phyloP scores from a whole-genome alignment of 2,329 filamentous ascomycete species.

The Cercospora brassicicola region DNA sequence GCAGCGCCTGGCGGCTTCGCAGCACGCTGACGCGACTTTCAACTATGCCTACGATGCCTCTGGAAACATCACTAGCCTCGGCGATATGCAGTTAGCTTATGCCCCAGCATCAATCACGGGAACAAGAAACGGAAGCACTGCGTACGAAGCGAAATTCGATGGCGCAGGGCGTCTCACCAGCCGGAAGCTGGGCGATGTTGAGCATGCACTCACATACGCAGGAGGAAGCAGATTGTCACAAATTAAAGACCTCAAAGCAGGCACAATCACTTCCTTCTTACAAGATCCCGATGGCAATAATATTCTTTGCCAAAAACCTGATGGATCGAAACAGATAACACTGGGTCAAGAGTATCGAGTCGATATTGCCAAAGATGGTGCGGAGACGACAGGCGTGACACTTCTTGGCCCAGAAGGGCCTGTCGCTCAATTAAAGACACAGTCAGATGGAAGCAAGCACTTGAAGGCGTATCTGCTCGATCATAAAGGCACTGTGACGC shows the following conservation, averaged over 20 bases:
- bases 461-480: background rate
- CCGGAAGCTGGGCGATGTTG: background rate
- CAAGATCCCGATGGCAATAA: background rate
- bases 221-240: background rate
- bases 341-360: background rate
- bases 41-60: background rate
- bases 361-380: background rate
- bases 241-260: background rate
- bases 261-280: background rate
- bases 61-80: background rate
- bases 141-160: background rate
- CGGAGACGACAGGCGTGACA: background rate
- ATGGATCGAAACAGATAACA: background rate
- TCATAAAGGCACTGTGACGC: background rate
- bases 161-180: background rate
- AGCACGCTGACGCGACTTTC: background rate
- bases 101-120: background rate
- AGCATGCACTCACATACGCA: background rate
- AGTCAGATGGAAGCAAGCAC: background rate
- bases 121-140: background rate
- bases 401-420: background rate
- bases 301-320: background rate
- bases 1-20: background rate
- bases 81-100: background rate
- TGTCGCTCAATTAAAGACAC: background rate